phyloP scores from a whole-genome alignment of 352 stramenopile species.

The Phytopythium chamaehyphon region DNA sequence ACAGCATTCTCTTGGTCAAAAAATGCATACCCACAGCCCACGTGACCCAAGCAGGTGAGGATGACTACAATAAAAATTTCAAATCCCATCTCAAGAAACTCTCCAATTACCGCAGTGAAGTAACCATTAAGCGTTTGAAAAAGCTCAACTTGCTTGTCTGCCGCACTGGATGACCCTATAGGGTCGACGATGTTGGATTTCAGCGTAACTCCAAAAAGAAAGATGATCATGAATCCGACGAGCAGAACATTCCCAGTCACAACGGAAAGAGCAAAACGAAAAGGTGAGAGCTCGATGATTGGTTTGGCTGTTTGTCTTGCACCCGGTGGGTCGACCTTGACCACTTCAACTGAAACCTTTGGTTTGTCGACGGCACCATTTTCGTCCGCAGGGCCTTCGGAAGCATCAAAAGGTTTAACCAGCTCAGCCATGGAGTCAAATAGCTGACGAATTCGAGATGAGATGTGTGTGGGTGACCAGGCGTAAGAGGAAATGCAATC shows the following conservation, averaged over 20 bases:
- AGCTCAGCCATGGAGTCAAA: too few relatives aligned
- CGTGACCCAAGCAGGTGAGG: slow-evolving; percentile 29
- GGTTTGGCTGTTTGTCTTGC: slow-evolving; percentile 4
- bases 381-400: background rate
- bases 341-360: too few relatives aligned
- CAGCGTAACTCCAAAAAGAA: slow-evolving; percentile 27
- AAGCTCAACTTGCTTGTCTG: slow-evolving; percentile 21
- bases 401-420: too few relatives aligned
- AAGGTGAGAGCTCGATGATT: slow-evolving; percentile 15
- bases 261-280: slow-evolving; percentile 17
- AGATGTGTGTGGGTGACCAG: too few relatives aligned
- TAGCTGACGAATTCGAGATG: too few relatives aligned
- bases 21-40: background rate
- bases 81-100: slow-evolving; percentile 23
- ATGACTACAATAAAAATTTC: slow-evolving; percentile 38
- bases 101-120: slow-evolving; percentile 18
- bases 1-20: background rate
- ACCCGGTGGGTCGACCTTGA: too few relatives aligned
- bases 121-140: slow-evolving; percentile 39
- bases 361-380: too few relatives aligned
- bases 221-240: slow-evolving; percentile 23
- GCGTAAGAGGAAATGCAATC: too few relatives aligned
- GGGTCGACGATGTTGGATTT: slow-evolving; percentile 20
- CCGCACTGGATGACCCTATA: slow-evolving; percentile 26
- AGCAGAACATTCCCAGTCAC: slow-evolving; percentile 16